phyloP scores from a whole-genome alignment of 257 asterid genomes.

The Jacaranda copaia region DNA sequence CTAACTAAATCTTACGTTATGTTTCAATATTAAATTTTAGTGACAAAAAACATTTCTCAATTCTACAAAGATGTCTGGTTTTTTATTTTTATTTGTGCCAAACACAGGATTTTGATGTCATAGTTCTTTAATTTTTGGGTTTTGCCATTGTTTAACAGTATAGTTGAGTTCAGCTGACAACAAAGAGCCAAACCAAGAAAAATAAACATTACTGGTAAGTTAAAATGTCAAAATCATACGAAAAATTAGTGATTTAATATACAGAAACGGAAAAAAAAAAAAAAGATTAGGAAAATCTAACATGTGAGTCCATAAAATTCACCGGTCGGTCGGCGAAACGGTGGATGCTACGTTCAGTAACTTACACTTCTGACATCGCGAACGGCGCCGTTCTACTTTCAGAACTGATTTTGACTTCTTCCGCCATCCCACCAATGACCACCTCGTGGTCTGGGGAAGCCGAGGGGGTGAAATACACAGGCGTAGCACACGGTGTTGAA shows the following conservation, averaged over 20 bases:
- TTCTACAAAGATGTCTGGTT: neutral
- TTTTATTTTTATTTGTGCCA: neutral
- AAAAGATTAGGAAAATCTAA: neutral
- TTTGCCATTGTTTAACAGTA: neutral
- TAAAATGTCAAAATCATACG: neutral
- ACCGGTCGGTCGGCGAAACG: neutral
- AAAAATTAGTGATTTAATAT: conserved; percentile 6
- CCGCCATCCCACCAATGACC: conserved; percentile 3
- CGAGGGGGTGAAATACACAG: conserved; percentile 41
- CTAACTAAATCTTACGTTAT: neutral
- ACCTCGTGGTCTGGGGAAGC: conserved; percentile 41
- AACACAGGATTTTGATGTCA: too few species aligned
- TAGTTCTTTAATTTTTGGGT: neutral
- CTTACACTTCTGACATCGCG: conserved; percentile 3
- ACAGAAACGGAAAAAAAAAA: neutral
- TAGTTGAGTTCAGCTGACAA: neutral
- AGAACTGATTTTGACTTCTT: neutral
- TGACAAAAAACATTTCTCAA: neutral
- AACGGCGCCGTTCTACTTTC: conserved; percentile 17
- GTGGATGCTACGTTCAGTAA: neutral
- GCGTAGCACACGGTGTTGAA: conserved; percentile 48
- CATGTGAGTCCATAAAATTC: neutral
- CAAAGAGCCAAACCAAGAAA: neutral
- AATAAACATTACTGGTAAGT: neutral
- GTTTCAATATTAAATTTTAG: neutral